Conservation (phyloP, 352 stramenopile species). For the Phytophthora ohioensis region DNA sequence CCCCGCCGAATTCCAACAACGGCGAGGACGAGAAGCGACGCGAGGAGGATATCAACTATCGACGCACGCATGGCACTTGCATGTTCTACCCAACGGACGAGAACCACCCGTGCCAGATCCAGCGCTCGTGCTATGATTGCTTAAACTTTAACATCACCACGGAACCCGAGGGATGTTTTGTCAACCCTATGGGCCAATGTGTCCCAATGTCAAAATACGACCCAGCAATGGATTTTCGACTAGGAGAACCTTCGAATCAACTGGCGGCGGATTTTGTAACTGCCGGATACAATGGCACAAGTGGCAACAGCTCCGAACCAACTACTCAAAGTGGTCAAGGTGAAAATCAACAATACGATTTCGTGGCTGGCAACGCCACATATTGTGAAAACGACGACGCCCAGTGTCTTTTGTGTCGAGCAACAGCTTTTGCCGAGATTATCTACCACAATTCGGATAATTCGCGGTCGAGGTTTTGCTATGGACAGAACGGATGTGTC, state of each 20-base stretch:
- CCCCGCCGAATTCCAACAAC: conserved; percentile 8
- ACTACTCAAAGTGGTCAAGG: conserved; percentile 7
- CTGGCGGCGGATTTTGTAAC: conserved; percentile 34
- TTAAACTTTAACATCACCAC: conserved; percentile 54
- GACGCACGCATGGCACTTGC: conserved; percentile 48
- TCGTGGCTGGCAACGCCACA: conserved; percentile 34
- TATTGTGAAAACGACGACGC: conserved; percentile 54
- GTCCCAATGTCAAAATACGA: conserved; percentile 18
- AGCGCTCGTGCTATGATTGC: conserved; percentile 60
- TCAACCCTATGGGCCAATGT: conserved; percentile 40
- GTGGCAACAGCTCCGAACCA: conserved; percentile 19
- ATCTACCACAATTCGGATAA: conserved; percentile 52
- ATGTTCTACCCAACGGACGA: conserved; percentile 51
- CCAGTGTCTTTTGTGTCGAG: conserved; percentile 44
- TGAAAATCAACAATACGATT: conserved; percentile 40
- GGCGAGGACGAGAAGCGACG: conserved; percentile 1
- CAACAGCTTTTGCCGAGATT: conserved; percentile 46
- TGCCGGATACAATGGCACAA: conserved; percentile 25
- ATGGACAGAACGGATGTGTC: conserved; percentile 48
- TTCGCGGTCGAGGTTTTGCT: conserved; percentile 45
- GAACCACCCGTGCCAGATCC: conserved; percentile 46
- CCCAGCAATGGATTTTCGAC: conserved; percentile 39
- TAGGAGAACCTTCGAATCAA: conserved; percentile 37
- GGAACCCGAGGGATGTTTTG: conserved; percentile 49
- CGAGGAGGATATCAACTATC: conserved; percentile 20